A percentile compares a stretch with the other conserved stretches of the same genome.
phyloP scores from a whole-genome alignment of 495 filamentous ascomycete genomes.

The Aspergillus egyptiacus region DNA sequence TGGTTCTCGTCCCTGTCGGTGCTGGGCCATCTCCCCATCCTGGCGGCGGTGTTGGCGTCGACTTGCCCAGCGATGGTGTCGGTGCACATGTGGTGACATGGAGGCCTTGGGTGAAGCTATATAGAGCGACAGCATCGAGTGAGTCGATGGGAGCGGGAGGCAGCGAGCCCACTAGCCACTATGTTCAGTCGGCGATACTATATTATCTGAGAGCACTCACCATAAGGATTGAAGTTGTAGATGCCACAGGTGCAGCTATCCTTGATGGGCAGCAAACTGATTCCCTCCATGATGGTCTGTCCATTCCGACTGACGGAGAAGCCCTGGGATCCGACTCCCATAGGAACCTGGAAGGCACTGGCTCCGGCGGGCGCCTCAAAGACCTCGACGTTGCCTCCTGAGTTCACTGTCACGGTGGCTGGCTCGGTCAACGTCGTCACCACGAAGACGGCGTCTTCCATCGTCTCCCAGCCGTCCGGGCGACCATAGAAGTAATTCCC shows the following conservation, averaged over 20 bases:
- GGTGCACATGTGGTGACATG: conserved; percentile 41
- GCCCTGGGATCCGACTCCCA: conserved; percentile 49
- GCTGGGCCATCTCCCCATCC: neutral
- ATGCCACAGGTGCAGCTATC: conserved; percentile 50
- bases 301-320: conserved; percentile 46
- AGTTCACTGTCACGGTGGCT: conserved; percentile 43
- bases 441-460: conserved; percentile 52
- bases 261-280: conserved; percentile 46
- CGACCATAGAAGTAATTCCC: conserved; percentile 54
- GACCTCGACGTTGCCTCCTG: conserved; percentile 37
- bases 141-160: conserved; percentile 37
- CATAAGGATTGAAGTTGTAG: conserved; percentile 62
- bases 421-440: conserved; percentile 46
- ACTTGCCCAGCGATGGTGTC: conserved; percentile 31
- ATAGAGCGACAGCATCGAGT: conserved; percentile 37
- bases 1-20: neutral
- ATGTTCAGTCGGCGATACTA: neutral
- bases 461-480: conserved; percentile 48
- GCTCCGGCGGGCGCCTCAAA: conserved; percentile 50
- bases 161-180: conserved; percentile 36
- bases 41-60: conserved; percentile 22
- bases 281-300: conserved; percentile 41
- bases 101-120: conserved; percentile 38
- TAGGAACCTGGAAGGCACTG: conserved; percentile 43
- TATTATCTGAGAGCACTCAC: neutral